These are phyloP conservation scores for Dictyophora rubrovolvata DNA, from an alignment of 768 basidiomycete genomes.

Conservation along the genomic window DNA sequence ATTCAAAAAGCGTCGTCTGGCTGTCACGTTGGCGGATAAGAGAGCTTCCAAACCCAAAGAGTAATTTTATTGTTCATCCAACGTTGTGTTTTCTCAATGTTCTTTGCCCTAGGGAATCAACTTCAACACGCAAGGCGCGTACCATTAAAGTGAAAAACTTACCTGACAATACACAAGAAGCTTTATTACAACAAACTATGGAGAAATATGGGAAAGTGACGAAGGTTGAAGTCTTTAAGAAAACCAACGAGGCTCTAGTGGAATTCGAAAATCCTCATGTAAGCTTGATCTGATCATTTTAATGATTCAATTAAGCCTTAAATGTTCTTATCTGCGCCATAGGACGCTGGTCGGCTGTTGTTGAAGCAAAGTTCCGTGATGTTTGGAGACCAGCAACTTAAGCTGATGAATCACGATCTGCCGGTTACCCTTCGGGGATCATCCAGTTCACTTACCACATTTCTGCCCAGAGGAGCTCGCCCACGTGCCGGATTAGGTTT, in stretches of 20 bases:
- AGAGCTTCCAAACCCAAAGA: slow-evolving; percentile 44
- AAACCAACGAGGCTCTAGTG: slow-evolving; percentile 32
- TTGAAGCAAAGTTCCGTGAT: slow-evolving; percentile 61
- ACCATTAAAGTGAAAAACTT: slow-evolving; percentile 71
- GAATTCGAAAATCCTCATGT: slow-evolving; percentile 29
- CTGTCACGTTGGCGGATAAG: slow-evolving; percentile 76
- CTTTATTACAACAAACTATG: slow-evolving; percentile 78
- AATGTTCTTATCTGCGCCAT: background rate
- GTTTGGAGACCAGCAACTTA: slow-evolving; percentile 52
- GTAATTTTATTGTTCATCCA: slow-evolving; percentile 12
- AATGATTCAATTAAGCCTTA: background rate
- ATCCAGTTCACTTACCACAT: slow-evolving; percentile 37
- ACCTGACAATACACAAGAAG: slow-evolving; percentile 75
- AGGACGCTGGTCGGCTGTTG: slow-evolving; percentile 81
- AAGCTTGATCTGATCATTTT: slow-evolving; percentile 14
- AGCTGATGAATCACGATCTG: slow-evolving; percentile 45
- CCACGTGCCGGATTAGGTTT: slow-evolving; percentile 62
- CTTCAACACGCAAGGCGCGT: slow-evolving; percentile 48
- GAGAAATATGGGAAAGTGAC: slow-evolving; percentile 66
- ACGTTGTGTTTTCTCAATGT: background rate
- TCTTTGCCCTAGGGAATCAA: slow-evolving; percentile 25
- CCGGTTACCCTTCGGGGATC: slow-evolving; percentile 22
- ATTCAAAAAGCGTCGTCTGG: slow-evolving; percentile 81
- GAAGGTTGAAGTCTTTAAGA: slow-evolving; percentile 65
- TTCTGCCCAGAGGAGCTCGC: slow-evolving; percentile 56